Evolutionary conservation across 352 stramenopile species (phyloP), one percentile per base, ranked within the genome.

Genomic region (Pythium vanterpoolii): DNA sequence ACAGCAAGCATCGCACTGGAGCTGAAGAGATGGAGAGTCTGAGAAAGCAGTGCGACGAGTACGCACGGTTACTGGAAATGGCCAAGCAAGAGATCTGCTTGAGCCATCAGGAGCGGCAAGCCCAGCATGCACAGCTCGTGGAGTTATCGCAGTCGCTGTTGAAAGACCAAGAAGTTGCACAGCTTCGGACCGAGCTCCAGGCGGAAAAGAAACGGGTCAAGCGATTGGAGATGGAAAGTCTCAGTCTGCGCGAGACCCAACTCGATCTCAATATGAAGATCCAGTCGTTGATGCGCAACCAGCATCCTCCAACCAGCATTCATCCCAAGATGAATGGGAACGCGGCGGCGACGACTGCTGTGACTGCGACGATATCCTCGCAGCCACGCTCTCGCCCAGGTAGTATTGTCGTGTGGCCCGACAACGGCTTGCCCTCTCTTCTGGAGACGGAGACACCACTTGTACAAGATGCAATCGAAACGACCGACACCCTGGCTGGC

Each of bases 51-150:
- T 83, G 76, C 14, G 60, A 82, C 11, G 79, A 90, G 27, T 65
- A 81, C n/a, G 66, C 55, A 6, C 67, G 77, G 0, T 19, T 88
- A 10, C 52, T 90, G 5, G 79, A 90, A 33, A 86, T 90, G 76
- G 77, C 77, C 0, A 87, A 90, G 52, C 74, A 88, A 44, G 79
- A 90, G 40, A 90, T 90, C n/a, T 68, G 67, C 1, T 48, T 90
- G 34, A 81, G 77, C 56, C 79, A 90, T 18, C 68, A 77, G 27
- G 77, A 90, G 19, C 63, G 68, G 3, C 75, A 88, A 36, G 64
- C 69, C 11, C 77, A 87, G 39, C 78, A 84, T 23, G 61, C 58
- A 24, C 66, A 67, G 4, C 56, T 87, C 6, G 66, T 62, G 1
- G 79, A 88, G 56, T 59, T 87, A 2, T 84, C 79, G 1, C 80